Conservation (phyloP, 1,284 basidiomycete genomes). For the Caloboletus firmus region DNA sequence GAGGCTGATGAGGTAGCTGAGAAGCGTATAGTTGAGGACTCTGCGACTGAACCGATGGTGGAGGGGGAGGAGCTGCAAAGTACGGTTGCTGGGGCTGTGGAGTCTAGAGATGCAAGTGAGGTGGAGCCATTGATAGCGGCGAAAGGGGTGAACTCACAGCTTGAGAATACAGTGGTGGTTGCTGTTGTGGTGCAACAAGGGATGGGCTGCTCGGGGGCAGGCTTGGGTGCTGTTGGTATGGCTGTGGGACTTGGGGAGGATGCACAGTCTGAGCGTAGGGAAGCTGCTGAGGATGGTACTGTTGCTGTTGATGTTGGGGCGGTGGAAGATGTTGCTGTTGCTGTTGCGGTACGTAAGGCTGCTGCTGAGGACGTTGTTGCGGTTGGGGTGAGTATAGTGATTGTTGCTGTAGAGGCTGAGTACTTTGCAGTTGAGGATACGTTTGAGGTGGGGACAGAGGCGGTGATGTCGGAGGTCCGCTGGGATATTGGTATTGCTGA, state of each 20-base stretch:
- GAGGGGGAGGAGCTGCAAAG: conserved; percentile 16
- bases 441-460: conserved; percentile 14
- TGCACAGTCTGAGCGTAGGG: conserved; percentile 18
- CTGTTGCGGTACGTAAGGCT: conserved; percentile 10
- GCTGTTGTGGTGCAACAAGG: conserved; percentile 3
- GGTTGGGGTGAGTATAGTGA: conserved; percentile 4
- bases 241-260: conserved; percentile 14
- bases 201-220: conserved; percentile 3
- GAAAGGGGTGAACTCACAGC: conserved; percentile 11
- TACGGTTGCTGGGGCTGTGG: conserved; percentile 17
- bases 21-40: conserved; percentile 9
- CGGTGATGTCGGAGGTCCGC: conserved; percentile 7
- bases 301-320: not conserved
- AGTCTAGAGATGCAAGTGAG: conserved; percentile 6
- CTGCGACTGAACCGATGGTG: conserved; percentile 14
- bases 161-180: conserved; percentile 46
- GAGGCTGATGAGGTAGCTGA: conserved; percentile 15
- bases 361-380: conserved; percentile 16
- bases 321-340: conserved; percentile 12
- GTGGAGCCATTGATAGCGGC: conserved; percentile 18
- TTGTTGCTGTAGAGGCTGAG: conserved; percentile 14
- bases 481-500: conserved; percentile 20
- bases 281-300: conserved; percentile 16
- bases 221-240: conserved; percentile 17
- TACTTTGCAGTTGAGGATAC: conserved; percentile 7